phyloP scores from a whole-genome alignment of 352 stramenopile genomes.

The Blastocystis sp. region DNA sequence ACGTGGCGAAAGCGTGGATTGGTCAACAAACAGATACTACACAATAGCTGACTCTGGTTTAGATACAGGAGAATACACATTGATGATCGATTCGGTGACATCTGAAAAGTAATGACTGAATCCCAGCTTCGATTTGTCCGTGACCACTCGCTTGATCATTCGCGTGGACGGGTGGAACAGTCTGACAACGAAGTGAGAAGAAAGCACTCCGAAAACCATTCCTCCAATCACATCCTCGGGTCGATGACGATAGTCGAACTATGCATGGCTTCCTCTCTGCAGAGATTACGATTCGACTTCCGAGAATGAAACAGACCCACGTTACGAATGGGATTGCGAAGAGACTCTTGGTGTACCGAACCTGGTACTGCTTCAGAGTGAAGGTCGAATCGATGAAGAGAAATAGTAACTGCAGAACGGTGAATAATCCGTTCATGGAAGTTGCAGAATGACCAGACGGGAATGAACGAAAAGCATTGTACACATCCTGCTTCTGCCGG shows the following conservation, averaged over 20 bases:
- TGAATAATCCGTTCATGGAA: not conserved
- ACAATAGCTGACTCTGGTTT: conserved; percentile 39
- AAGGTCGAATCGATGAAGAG: conserved; percentile 7
- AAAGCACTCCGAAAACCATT: conserved; percentile 4
- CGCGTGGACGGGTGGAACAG: not conserved
- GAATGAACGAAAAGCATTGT: conserved; percentile 48
- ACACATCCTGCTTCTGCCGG: not conserved
- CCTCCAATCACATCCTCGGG: conserved; percentile 49
- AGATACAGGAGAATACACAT: not conserved
- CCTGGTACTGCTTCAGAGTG: conserved; percentile 9
- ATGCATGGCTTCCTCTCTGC: not conserved
- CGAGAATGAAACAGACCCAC: conserved; percentile 35
- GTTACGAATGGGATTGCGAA: not conserved
- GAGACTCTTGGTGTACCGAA: not conserved
- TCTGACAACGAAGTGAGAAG: not conserved
- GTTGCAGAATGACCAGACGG: conserved; percentile 41
- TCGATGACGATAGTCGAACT: conserved; percentile 52
- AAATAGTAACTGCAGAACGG: not conserved
- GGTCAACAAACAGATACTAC: conserved; percentile 12
- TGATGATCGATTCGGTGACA: not conserved
- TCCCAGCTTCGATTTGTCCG: not conserved
- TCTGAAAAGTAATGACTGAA: conserved; percentile 33
- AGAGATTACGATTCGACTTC: conserved; percentile 4
- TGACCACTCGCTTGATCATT: not conserved
- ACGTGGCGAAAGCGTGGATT: too few relatives aligned